Evolutionary conservation across 768 basidiomycete genomes (phyloP).

Genomic region (Rhodotorula kratochvilovae): DNA sequence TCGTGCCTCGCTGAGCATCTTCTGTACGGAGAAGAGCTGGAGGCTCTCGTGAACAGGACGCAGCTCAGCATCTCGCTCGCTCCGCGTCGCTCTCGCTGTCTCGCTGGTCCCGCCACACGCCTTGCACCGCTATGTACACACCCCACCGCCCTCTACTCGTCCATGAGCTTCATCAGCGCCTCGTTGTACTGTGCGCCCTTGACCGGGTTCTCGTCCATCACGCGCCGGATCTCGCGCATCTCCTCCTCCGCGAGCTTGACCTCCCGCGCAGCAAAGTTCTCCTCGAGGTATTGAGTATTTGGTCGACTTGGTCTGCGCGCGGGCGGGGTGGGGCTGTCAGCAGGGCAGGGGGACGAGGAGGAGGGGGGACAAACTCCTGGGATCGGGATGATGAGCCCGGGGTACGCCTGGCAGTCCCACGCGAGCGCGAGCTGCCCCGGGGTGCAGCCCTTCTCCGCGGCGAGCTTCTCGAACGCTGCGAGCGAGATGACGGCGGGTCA

Average conservation of each 20-base stretch:
- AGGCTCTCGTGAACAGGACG: no score
- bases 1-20: no score
- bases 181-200: slow-evolving; percentile 50
- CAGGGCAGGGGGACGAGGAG: neutral
- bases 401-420: slow-evolving; percentile 46
- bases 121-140: no score
- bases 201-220: slow-evolving; percentile 49
- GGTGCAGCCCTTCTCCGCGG: slow-evolving; percentile 47
- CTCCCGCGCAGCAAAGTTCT: slow-evolving; percentile 53
- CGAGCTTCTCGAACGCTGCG: slow-evolving; percentile 44
- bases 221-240: slow-evolving; percentile 49
- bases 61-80: no score
- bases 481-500: neutral
- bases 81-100: no score
- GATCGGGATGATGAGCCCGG: slow-evolving; percentile 43
- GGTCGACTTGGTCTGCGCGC: slow-evolving; percentile 45
- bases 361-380: slow-evolving; percentile 37
- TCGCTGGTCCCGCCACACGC: no score
- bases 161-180: neutral
- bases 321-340: neutral
- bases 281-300: slow-evolving; percentile 53
- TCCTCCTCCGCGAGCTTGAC: slow-evolving; percentile 52
- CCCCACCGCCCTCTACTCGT: slow-evolving; percentile 6
- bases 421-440: slow-evolving; percentile 50
- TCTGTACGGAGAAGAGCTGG: no score